Conservation (phyloP, 208 protist species). For the Wallacemonas sp. region DNA sequence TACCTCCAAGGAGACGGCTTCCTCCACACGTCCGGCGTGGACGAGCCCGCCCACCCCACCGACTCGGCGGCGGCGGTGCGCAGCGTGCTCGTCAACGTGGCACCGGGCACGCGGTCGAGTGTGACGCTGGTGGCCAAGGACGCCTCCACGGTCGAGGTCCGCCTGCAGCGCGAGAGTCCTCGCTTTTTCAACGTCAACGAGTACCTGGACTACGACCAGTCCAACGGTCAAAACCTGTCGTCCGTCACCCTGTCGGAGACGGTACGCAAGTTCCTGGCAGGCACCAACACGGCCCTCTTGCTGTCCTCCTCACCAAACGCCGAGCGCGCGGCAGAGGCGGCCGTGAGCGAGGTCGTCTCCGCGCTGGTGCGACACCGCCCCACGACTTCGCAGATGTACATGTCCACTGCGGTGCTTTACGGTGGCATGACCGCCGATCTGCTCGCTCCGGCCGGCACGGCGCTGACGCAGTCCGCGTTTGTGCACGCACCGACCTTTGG, state of each 20-base stretch:
- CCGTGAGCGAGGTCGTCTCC: slow-evolving; percentile 42
- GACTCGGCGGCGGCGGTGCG: slow-evolving; percentile 4
- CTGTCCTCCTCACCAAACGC: slow-evolving; percentile 43
- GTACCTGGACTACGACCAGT: slow-evolving; percentile 41
- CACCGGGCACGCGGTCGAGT: not conserved
- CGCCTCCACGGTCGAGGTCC: slow-evolving; percentile 42
- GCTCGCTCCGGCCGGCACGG: slow-evolving; percentile 18
- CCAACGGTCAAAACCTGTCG: slow-evolving; percentile 18
- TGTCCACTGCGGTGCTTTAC: slow-evolving; percentile 41
- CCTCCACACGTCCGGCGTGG: slow-evolving; percentile 9
- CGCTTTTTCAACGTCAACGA: slow-evolving; percentile 73
- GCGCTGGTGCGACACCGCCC: slow-evolving; percentile 39
- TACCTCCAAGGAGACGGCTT: slow-evolving; percentile 15
- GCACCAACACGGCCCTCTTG: slow-evolving; percentile 61
- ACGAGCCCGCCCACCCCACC: not conserved
- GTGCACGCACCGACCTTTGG: slow-evolving; percentile 37
- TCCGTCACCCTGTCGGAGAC: slow-evolving; percentile 53
- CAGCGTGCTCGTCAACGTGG: slow-evolving; percentile 25
- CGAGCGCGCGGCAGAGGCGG: slow-evolving; percentile 12
- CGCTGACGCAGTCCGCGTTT: slow-evolving; percentile 27
- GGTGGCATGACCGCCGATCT: slow-evolving; percentile 54
- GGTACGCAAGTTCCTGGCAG: slow-evolving; percentile 52
- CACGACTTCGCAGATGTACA: slow-evolving; percentile 39
- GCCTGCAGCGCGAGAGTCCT: slow-evolving; percentile 26
- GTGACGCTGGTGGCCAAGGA: slow-evolving; percentile 16